phyloP scores from a whole-genome alignment of 768 basidiomycete genomes.

The Rhizopogon vesiculosus region DNA sequence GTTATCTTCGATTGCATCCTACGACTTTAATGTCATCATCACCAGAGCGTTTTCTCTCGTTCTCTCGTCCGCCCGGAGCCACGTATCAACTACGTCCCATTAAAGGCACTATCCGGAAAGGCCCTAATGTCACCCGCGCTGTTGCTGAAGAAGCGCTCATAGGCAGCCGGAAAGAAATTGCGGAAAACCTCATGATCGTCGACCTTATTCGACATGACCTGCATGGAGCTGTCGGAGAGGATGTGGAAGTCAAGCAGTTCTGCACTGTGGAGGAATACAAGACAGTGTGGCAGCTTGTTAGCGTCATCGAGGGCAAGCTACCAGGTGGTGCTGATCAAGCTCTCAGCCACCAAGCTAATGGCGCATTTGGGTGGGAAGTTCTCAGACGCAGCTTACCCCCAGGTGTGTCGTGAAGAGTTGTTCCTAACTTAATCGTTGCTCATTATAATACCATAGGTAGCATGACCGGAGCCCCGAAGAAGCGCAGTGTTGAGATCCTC shows the following conservation, averaged over 20 bases:
- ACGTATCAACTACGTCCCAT: conserved; percentile 87
- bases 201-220: conserved; percentile 94
- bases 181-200: conserved; percentile 98
- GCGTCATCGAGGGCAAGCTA: conserved; percentile 78
- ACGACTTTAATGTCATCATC: conserved; percentile 81
- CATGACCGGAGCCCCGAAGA: conserved; percentile 98
- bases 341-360: conserved; percentile 31
- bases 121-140: conserved; percentile 54
- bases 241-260: conserved; percentile 80
- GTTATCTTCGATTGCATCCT: conserved; percentile 72
- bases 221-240: conserved; percentile 75
- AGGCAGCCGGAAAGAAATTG: conserved; percentile 82
- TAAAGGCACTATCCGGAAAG: conserved; percentile 85
- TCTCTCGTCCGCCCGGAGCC: conserved; percentile 56
- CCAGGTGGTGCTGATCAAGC: conserved; percentile 27
- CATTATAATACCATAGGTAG: conserved; percentile 50
- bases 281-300: conserved; percentile 94
- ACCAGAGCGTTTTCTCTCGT: conserved; percentile 89
- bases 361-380: conserved; percentile 71
- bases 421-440: not conserved
- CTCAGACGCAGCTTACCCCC: conserved; percentile 80
- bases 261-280: conserved; percentile 88
- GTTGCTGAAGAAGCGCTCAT: conserved; percentile 59
- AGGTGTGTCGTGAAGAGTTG: conserved; percentile 40
- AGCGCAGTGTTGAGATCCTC: conserved; percentile 87